phyloP scores from a whole-genome alignment of 768 basidiomycete genomes.

The Lyophyllum semitale region DNA sequence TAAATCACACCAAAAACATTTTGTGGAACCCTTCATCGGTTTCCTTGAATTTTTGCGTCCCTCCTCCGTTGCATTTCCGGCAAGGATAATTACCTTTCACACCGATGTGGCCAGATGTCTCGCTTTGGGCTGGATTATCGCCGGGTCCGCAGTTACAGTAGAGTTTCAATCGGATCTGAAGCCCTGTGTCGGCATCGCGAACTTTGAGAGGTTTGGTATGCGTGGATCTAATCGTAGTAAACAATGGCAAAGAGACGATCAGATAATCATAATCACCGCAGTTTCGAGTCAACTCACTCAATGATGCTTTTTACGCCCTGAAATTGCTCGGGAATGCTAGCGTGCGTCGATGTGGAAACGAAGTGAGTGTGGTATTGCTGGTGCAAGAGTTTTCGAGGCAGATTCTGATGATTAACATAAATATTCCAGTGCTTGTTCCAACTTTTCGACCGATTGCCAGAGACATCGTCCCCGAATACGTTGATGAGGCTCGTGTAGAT shows the following conservation, averaged over 20 bases:
- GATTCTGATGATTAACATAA: constrained; percentile 36
- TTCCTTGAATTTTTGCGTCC: constrained; percentile 31
- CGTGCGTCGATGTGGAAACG: constrained; percentile 38
- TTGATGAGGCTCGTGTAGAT: constrained; percentile 33
- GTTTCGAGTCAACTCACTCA: constrained; percentile 24
- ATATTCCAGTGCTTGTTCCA: constrained; percentile 49
- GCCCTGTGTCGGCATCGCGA: constrained; percentile 24
- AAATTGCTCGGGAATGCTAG: constrained; percentile 39
- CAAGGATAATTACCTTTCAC: constrained; percentile 41
- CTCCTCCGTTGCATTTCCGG: constrained; percentile 38
- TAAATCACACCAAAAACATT: constrained; percentile 29
- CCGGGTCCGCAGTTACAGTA: constrained; percentile 29
- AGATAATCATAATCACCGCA: neutral
- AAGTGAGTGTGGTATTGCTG: constrained; percentile 41
- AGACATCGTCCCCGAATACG: constrained; percentile 43
- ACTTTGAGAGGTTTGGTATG: constrained; percentile 32
- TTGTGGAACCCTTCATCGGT: constrained; percentile 33
- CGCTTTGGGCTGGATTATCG: constrained; percentile 43
- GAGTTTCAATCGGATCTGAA: constrained; percentile 26
- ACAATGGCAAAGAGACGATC: neutral
- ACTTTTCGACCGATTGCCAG: constrained; percentile 43
- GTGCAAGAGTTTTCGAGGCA: constrained; percentile 34
- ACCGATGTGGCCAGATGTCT: constrained; percentile 40
- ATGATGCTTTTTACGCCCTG: constrained; percentile 30
- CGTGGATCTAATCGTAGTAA: constrained; percentile 25